phyloP scores from a whole-genome alignment of 2,329 filamentous ascomycete genomes.

The Aspergillus fructus region DNA sequence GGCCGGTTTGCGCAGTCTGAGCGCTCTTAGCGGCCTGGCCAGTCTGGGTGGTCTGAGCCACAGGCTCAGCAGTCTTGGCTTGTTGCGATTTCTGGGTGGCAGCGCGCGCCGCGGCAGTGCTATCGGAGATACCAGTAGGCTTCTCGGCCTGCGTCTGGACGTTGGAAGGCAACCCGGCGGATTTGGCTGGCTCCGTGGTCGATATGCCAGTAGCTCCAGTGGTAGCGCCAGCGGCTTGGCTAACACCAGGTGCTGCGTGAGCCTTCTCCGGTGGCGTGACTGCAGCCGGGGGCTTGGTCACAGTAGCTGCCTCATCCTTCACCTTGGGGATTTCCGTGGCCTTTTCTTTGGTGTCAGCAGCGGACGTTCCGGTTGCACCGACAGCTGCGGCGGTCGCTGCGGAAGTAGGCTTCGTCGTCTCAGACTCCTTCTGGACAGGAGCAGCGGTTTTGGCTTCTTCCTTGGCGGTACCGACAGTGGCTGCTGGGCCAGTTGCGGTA shows the following conservation, averaged over 20 bases:
- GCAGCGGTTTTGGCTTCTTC: constrained; percentile 4
- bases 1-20: background rate
- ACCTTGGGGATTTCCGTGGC: constrained; percentile 14
- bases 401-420: constrained; percentile 11
- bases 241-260: constrained; percentile 5
- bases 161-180: constrained; percentile 1
- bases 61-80: background rate
- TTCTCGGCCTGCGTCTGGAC: constrained; percentile 4
- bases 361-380: constrained; percentile 15
- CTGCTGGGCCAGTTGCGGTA: constrained; percentile 9
- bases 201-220: constrained; percentile 4
- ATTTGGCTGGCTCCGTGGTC: constrained; percentile 12
- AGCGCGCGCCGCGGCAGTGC: constrained; percentile 7
- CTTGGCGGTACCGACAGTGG: constrained; percentile 3
- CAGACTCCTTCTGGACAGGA: constrained; percentile 10
- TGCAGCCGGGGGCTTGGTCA: constrained; percentile 14
- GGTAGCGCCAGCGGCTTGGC: constrained; percentile 2
- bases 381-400: constrained; percentile 9
- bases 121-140: constrained; percentile 1
- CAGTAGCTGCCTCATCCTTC: constrained; percentile 12
- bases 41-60: background rate
- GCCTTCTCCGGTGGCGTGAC: constrained; percentile 24
- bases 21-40: background rate
- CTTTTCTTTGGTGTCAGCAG: constrained; percentile 21
- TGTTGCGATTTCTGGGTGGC: constrained; percentile 12